Percentiles rank a stretch among this genome's conserved stretches.
These are phyloP conservation scores for Boechera divaricarpa DNA, from an alignment of 345 rosid genomes.

Conservation along the genomic window DNA sequence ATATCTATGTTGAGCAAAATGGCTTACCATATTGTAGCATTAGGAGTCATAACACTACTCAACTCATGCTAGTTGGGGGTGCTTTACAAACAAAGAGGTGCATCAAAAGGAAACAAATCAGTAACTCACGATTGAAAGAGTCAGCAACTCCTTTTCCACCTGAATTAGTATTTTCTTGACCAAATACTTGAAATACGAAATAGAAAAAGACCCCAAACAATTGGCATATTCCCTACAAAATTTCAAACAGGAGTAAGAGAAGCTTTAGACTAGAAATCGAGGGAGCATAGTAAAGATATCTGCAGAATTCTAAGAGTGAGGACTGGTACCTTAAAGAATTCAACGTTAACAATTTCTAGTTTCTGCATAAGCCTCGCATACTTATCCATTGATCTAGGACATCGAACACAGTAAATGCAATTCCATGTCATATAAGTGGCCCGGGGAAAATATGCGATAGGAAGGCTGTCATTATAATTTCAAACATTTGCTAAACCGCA, in stretches of 20 bases:
- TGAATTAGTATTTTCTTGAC: conserved; percentile 61
- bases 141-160: conserved; percentile 64
- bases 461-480: conserved; percentile 23
- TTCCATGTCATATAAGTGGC: conserved; percentile 6
- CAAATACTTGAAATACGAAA: conserved; percentile 77
- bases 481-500: conserved; percentile 22
- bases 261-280: conserved; percentile 44
- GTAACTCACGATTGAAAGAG: conserved; percentile 72
- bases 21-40: conserved; percentile 31
- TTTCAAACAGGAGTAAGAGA: conserved; percentile 63
- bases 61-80: conserved; percentile 3
- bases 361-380: conserved; percentile 98
- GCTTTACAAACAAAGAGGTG: conserved; percentile 19
- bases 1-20: conserved; percentile 16
- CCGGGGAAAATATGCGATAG: conserved; percentile 5
- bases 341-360: conserved; percentile 90
- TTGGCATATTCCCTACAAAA: conserved; percentile 96
- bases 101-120: conserved; percentile 17
- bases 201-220: conserved; percentile 84
- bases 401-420: conserved; percentile 40
- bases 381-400: conserved; percentile 93
- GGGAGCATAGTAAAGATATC: conserved; percentile 31
- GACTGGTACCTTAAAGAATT: conserved; percentile 80
- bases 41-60: conserved; percentile 18
- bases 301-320: conserved; percentile 8